A percentile compares a stretch with the other conserved stretches of the same genome.
Conservation (phyloP, 371 early-diverging fungal genomes). For the Apophysomyces trapeziformis region DNA sequence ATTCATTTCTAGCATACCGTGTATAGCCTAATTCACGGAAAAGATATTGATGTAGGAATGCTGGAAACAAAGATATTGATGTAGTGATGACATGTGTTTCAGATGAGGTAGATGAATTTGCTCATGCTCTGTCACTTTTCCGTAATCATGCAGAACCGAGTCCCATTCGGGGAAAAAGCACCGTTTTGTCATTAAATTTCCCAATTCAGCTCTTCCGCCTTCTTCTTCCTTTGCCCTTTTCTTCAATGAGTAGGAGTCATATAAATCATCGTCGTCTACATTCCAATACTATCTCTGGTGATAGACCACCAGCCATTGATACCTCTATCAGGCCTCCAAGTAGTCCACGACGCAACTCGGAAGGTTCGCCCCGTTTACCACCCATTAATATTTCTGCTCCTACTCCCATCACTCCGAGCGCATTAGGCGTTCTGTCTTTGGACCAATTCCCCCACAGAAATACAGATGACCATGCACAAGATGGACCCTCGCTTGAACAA, state of each 20-base stretch:
- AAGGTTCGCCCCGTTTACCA: slow-evolving; percentile 27
- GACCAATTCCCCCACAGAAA: slow-evolving; percentile 18
- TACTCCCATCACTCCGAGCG: slow-evolving; percentile 18
- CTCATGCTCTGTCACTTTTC: too few relatives aligned
- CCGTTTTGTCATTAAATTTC: not conserved
- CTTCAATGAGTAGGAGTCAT: slow-evolving; percentile 6
- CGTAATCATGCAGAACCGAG: slow-evolving; percentile 2
- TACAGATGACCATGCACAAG: slow-evolving; percentile 2
- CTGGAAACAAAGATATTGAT: too few relatives aligned
- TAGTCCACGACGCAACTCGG: slow-evolving; percentile 25
- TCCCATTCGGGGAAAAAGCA: slow-evolving; percentile 3
- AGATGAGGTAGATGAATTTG: too few relatives aligned
- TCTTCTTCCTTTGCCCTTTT: not conserved
- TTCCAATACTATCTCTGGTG: slow-evolving; percentile 30
- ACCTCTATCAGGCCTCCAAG: slow-evolving; percentile 13
- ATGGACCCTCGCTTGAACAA: slow-evolving; percentile 2
- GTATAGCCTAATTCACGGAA: too few relatives aligned
- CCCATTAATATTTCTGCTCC: slow-evolving; percentile 33
- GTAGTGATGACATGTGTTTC: too few relatives aligned
- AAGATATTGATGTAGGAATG: too few relatives aligned
- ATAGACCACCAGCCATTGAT: slow-evolving; percentile 20
- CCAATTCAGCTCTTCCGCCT: not conserved
- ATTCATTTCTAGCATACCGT: too few relatives aligned
- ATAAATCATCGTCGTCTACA: slow-evolving; percentile 14
- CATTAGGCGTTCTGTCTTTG: slow-evolving; percentile 12